Evolutionary conservation across 495 filamentous ascomycete species (phyloP).

Genomic region (Lophium mytilinum): DNA sequence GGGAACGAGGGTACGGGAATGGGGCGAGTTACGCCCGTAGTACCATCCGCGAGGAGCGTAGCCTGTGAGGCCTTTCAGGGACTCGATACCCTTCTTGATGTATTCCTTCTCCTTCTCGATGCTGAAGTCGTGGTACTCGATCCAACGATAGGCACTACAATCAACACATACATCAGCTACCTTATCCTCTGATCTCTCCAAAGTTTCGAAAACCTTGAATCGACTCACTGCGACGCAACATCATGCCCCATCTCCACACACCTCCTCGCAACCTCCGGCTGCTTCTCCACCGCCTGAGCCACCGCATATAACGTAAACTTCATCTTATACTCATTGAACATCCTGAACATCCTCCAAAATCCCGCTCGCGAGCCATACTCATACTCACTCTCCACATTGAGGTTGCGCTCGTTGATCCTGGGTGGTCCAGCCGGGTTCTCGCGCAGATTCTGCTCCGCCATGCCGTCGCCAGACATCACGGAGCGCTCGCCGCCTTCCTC

Average conservation of each 20-base stretch:
- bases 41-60: slow-evolving; percentile 36
- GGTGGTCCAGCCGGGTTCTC: slow-evolving; percentile 30
- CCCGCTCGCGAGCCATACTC: slow-evolving; percentile 36
- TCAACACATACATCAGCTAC: not conserved
- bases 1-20: slow-evolving; percentile 30
- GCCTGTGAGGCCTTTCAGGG: slow-evolving; percentile 31
- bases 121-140: slow-evolving; percentile 32
- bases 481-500: slow-evolving; percentile 36
- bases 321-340: slow-evolving; percentile 36
- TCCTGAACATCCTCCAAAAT: slow-evolving; percentile 34
- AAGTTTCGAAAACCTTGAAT: not conserved
- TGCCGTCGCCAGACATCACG: slow-evolving; percentile 31
- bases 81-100: slow-evolving; percentile 33
- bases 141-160: slow-evolving; percentile 32
- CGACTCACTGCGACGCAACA: slow-evolving; percentile 29
- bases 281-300: slow-evolving; percentile 33
- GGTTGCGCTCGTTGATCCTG: slow-evolving; percentile 29
- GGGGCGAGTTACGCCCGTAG: slow-evolving; percentile 32
- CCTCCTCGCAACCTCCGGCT: slow-evolving; percentile 30
- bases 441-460: slow-evolving; percentile 31
- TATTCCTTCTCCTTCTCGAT: slow-evolving; percentile 36
- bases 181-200: not conserved
- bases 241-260: slow-evolving; percentile 35
- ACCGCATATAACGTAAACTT: slow-evolving; percentile 37
- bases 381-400: slow-evolving; percentile 36